phyloP scores from a whole-genome alignment of 345 rosid genomes.

The Syzygium oleosum region DNA sequence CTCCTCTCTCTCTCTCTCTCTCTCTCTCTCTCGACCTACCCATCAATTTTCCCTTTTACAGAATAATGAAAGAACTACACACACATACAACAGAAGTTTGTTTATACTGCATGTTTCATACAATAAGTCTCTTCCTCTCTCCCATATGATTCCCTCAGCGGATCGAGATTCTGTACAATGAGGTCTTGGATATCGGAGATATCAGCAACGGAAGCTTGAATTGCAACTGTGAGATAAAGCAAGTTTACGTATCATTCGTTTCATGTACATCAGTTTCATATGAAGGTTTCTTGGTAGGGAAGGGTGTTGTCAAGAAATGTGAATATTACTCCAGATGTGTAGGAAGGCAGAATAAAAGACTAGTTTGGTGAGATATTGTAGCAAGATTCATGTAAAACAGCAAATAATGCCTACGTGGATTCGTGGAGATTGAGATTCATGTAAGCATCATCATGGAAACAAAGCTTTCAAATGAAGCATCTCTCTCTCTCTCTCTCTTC shows the following conservation, averaged over 20 bases:
- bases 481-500: neutral
- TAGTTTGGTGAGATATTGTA: neutral
- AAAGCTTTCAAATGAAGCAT: neutral
- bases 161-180: neutral
- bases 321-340: neutral
- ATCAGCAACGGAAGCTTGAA: neutral
- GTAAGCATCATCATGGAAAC: neutral
- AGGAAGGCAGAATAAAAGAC: neutral
- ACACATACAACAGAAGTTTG: neutral
- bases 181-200: neutral
- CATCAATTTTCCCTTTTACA: neutral
- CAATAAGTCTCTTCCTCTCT: neutral
- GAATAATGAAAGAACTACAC: neutral
- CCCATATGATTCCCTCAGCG: neutral
- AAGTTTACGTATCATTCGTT: neutral
- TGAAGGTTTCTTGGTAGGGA: neutral
- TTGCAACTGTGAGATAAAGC: neutral
- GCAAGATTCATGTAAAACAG: neutral
- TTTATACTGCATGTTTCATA: neutral
- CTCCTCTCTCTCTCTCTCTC: neutral
- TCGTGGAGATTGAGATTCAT: neutral
- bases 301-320: neutral
- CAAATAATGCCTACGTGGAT: neutral
- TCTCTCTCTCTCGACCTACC: neutral
- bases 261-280: neutral